phyloP scores from a whole-genome alignment of 2,329 filamentous ascomycete species.

The Truncatella angustata region DNA sequence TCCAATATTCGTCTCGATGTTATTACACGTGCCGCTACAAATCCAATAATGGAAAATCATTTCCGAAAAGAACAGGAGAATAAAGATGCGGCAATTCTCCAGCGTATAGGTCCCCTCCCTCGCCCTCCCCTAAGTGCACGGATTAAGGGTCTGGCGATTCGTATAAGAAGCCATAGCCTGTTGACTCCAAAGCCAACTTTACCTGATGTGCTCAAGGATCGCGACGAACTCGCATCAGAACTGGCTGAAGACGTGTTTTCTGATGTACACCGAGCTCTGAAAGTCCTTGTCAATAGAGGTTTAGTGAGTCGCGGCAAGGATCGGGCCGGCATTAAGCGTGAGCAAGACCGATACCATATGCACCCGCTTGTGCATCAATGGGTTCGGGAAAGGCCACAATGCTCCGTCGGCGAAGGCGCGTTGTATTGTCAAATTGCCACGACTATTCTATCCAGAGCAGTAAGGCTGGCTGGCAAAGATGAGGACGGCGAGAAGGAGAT shows the following conservation, averaged over 20 bases:
- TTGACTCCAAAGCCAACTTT: neutral
- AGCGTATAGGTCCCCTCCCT: neutral
- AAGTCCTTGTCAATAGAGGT: neutral
- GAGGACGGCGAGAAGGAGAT: slow-evolving; percentile 8
- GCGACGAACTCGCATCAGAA: neutral
- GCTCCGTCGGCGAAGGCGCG: slow-evolving; percentile 7
- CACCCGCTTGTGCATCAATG: slow-evolving; percentile 16
- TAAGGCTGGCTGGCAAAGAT: slow-evolving; percentile 9
- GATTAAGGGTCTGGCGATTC: neutral
- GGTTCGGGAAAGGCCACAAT: slow-evolving; percentile 11
- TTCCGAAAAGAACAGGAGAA: neutral
- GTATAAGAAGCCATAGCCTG: neutral
- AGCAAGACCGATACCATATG: slow-evolving; percentile 6
- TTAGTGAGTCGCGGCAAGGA: neutral
- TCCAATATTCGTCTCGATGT: slow-evolving; percentile 14
- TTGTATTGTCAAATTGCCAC: slow-evolving; percentile 14
- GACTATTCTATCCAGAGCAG: slow-evolving; percentile 9
- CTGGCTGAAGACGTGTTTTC: neutral
- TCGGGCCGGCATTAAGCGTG: neutral
- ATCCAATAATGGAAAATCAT: slow-evolving; percentile 1
- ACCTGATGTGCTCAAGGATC: slow-evolving; percentile 4
- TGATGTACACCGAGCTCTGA: neutral
- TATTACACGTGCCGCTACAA: slow-evolving; percentile 10
- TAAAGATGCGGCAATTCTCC: neutral
- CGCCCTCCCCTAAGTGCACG: neutral